Conservation (phyloP, 192 early-diverging fungal genomes). For the Coemansia sp. region DNA sequence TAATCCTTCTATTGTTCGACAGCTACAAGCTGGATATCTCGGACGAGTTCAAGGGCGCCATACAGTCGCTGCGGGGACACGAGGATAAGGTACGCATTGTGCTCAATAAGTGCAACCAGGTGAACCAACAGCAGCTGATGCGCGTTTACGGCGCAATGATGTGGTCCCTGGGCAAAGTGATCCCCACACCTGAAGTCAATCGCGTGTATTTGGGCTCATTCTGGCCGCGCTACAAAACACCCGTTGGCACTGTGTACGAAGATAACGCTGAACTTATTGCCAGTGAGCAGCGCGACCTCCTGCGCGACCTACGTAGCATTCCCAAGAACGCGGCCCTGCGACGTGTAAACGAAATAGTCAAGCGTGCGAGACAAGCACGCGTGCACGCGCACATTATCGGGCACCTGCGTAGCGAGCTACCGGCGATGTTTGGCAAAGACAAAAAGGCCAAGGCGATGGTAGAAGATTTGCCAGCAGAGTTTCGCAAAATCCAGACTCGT, state of each 20-base stretch:
- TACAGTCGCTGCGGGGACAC: constrained; percentile 75
- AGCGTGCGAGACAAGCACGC: constrained; percentile 74
- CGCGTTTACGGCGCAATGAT: constrained; percentile 91
- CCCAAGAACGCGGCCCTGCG: constrained; percentile 82
- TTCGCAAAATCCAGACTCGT: constrained; percentile 69
- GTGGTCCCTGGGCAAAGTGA: constrained; percentile 90
- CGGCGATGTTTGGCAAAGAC: constrained; percentile 78
- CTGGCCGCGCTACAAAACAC: constrained; percentile 67
- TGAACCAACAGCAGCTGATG: constrained; percentile 86
- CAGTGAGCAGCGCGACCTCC: constrained; percentile 77
- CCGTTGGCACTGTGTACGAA: constrained; percentile 67
- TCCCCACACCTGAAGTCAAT: constrained; percentile 87
- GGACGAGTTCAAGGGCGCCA: constrained; percentile 85
- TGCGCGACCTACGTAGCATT: constrained; percentile 72
- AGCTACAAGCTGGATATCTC: constrained; percentile 89
- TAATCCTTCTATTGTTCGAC: constrained; percentile 88
- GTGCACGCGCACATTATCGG: constrained; percentile 87
- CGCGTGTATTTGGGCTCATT: constrained; percentile 84
- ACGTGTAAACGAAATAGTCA: constrained; percentile 91
- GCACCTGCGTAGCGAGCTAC: constrained; percentile 83
- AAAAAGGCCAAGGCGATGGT: constrained; percentile 76
- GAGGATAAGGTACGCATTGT: constrained; percentile 87
- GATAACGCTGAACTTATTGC: constrained; percentile 72
- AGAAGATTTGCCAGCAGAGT: constrained; percentile 72
- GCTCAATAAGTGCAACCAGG: constrained; percentile 89